A percentile compares a stretch with the other conserved stretches of the same genome.
Evolutionary conservation across 2,329 filamentous ascomycete genomes (phyloP).

Genomic region (Apiospora rasikravindrae): DNA sequence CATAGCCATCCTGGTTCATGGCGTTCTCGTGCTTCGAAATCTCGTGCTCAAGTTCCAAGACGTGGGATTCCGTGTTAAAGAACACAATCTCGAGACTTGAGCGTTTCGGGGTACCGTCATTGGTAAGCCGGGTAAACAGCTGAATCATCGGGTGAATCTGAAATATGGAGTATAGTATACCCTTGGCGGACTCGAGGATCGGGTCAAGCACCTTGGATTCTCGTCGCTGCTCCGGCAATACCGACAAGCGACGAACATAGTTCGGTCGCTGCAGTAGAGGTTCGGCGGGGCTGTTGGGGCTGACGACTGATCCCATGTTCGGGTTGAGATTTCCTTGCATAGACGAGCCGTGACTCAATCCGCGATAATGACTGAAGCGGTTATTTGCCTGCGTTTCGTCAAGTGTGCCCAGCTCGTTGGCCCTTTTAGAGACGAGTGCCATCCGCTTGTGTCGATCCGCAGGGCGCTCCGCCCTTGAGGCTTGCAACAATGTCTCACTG

Average conservation of each 20-base stretch:
- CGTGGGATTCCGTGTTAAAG: slow-evolving; percentile 70
- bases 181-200: slow-evolving; percentile 68
- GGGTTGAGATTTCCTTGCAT: slow-evolving; percentile 58
- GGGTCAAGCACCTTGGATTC: slow-evolving; percentile 67
- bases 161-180: slow-evolving; percentile 70
- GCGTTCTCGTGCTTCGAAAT: slow-evolving; percentile 65
- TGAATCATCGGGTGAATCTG: slow-evolving; percentile 73
- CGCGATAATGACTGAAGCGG: slow-evolving; percentile 69
- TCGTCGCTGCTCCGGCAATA: slow-evolving; percentile 66
- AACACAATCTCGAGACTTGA: slow-evolving; percentile 71
- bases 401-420: slow-evolving; percentile 65
- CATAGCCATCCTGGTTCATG: slow-evolving; percentile 54
- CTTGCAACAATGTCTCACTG: slow-evolving; percentile 64
- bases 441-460: slow-evolving; percentile 66
- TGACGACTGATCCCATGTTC: slow-evolving; percentile 47
- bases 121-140: slow-evolving; percentile 66
- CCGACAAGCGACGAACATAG: slow-evolving; percentile 67
- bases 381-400: slow-evolving; percentile 68
- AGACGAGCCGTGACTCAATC: slow-evolving; percentile 71
- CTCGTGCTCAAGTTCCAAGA: slow-evolving; percentile 68
- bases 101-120: slow-evolving; percentile 63
- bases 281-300: slow-evolving; percentile 66
- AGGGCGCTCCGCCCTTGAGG: slow-evolving; percentile 52
- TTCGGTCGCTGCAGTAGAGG: slow-evolving; percentile 62
- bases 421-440: slow-evolving; percentile 65